phyloP scores from a whole-genome alignment of 2,329 filamentous ascomycete genomes.

The Diaporthe citri region DNA sequence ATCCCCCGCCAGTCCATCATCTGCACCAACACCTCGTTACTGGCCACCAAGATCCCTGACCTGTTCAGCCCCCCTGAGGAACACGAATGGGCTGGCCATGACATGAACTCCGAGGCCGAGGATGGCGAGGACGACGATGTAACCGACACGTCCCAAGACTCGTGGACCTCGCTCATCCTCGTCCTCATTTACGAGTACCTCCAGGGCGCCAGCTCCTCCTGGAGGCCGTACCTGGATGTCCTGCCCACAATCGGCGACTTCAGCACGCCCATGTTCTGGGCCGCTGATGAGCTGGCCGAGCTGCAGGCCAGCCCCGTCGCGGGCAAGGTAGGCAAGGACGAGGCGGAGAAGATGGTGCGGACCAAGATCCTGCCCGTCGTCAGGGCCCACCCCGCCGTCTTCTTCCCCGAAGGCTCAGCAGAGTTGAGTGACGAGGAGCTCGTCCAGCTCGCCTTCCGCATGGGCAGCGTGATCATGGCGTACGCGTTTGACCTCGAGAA shows the following conservation, averaged over 20 bases:
- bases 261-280: constrained; percentile 94
- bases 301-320: constrained; percentile 84
- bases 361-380: constrained; percentile 65
- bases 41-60: constrained; percentile 69
- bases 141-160: constrained; percentile 56
- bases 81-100: constrained; percentile 45
- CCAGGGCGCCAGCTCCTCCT: constrained; percentile 71
- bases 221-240: constrained; percentile 83
- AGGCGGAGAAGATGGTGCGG: constrained; percentile 78
- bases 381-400: constrained; percentile 58
- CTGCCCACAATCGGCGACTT: constrained; percentile 73
- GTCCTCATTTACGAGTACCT: constrained; percentile 83
- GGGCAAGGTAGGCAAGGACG: constrained; percentile 79
- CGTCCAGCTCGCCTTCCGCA: constrained; percentile 74
- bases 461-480: constrained; percentile 92
- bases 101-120: constrained; percentile 53
- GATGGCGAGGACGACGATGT: constrained; percentile 55
- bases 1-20: constrained; percentile 81
- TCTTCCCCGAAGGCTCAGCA: constrained; percentile 55
- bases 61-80: constrained; percentile 57
- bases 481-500: constrained; percentile 87
- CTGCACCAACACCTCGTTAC: constrained; percentile 77
- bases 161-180: constrained; percentile 75
- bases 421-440: constrained; percentile 59
- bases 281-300: constrained; percentile 73